Evolutionary conservation across 495 filamentous ascomycete species (phyloP).

Genomic region (Extremus antarcticus): DNA sequence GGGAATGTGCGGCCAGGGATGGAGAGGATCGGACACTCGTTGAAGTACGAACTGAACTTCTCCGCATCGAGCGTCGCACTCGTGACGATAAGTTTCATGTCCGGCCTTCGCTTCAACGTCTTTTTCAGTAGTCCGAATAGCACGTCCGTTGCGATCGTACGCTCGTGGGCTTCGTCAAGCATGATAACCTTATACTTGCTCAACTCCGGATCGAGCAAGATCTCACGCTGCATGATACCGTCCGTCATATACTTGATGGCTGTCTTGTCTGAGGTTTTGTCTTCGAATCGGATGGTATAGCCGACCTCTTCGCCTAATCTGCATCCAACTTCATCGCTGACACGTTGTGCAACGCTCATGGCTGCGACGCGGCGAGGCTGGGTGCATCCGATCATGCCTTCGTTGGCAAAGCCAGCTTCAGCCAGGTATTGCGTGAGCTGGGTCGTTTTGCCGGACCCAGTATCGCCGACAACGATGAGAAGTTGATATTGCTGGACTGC

Average conservation of each 20-base stretch:
- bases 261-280: slow-evolving; percentile 78
- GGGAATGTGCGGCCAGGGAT: slow-evolving; percentile 93
- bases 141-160: slow-evolving; percentile 92
- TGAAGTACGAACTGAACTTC: slow-evolving; percentile 93
- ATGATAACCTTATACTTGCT: slow-evolving; percentile 91
- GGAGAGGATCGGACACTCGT: slow-evolving; percentile 86
- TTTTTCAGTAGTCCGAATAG: slow-evolving; percentile 92
- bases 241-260: slow-evolving; percentile 99
- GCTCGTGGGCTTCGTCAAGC: slow-evolving; percentile 96
- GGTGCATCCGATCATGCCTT: slow-evolving; percentile 93
- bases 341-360: slow-evolving; percentile 94
- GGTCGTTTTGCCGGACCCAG: slow-evolving; percentile 94
- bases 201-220: slow-evolving; percentile 78
- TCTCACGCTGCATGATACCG: slow-evolving; percentile 93
- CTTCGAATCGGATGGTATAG: slow-evolving; percentile 96
- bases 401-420: slow-evolving; percentile 79
- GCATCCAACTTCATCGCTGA: slow-evolving; percentile 92
- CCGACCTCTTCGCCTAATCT: slow-evolving; percentile 85
- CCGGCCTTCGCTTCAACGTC: slow-evolving; percentile 71
- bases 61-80: slow-evolving; percentile 94
- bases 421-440: slow-evolving; percentile 92
- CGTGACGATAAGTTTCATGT: slow-evolving; percentile 91
- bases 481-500: slow-evolving; percentile 82
- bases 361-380: slow-evolving; percentile 95
- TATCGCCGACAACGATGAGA: slow-evolving; percentile 93